Conservation (phyloP, 2,329 filamentous ascomycete species). For the Plectosphaerella plurivora region DNA sequence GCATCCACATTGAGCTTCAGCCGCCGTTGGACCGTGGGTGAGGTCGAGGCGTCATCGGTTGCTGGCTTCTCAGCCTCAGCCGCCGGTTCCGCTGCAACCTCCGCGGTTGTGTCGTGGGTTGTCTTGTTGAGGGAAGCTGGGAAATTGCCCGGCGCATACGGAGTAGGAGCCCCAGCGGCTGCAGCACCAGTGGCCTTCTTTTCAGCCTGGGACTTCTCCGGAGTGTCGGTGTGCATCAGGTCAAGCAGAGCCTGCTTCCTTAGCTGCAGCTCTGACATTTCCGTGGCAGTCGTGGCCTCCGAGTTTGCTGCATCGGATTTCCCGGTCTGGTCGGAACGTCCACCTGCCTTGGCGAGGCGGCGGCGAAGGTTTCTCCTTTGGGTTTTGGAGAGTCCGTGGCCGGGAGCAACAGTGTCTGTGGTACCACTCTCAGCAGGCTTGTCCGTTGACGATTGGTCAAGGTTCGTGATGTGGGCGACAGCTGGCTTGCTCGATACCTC, state of each 20-base stretch:
- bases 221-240: neutral
- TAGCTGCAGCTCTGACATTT: too few relatives aligned
- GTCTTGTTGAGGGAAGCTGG: neutral
- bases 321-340: neutral
- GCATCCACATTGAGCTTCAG: conserved; percentile 48
- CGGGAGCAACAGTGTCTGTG: conserved; percentile 18
- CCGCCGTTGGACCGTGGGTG: conserved; percentile 20
- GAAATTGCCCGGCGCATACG: neutral
- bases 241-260: conserved; percentile 36
- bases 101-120: neutral
- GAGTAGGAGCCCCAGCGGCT: neutral
- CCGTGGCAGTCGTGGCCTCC: too few relatives aligned
- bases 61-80: neutral
- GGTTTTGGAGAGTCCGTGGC: conserved; percentile 35
- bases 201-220: neutral
- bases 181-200: conserved; percentile 1
- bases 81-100: neutral
- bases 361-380: conserved; percentile 49
- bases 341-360: conserved; percentile 27
- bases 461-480: neutral
- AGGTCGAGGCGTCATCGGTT: conserved; percentile 1
- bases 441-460: neutral
- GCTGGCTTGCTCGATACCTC: conserved; percentile 28
- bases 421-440: neutral
- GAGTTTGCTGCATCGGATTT: too few relatives aligned